Evolutionary conservation across 2,329 filamentous ascomycete genomes (phyloP), one percentile per base, ranked within the genome.

Genomic region (Magnaporthales sp.): DNA sequence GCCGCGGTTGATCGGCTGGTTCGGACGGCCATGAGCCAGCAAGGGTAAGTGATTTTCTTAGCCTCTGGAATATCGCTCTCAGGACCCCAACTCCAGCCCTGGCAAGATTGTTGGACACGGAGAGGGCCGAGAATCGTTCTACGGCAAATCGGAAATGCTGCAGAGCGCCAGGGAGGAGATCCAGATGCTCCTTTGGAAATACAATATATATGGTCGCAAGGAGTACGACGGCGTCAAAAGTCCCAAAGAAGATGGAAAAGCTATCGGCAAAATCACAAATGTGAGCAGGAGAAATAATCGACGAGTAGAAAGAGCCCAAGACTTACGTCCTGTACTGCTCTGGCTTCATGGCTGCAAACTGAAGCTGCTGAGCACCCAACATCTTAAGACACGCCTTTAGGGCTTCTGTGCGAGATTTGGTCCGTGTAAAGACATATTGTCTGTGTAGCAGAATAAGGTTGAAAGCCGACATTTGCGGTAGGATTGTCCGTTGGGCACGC

Each of bases 191-290:
- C 26, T 77, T 78, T 1, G 86, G 86, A 68, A 87, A 87, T 9
- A 89, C 73, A 38, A 89, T 87, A 72, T 84, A 87, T 32, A 88
- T 83, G 22, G 84, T 83, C 0, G 86, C 83, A 66, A 88, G 79
- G 66, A 89, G 78, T 19, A 89, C 84, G 24, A 88, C 82, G 15
- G 86, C 86, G 70, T 89, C 86, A 68, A 89, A 89, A 7, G 84
- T 88, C 65, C 84, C 85, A 65, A 87, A 87, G 72, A 88, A 88
- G 3, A 89, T 77, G 19, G 81, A 79, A 70, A 85, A 85, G 27
- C 78, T 81, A 60, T 27, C 13, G 30, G 3, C 30, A 13, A n/a
- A 2, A 26, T 58, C 22, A 61, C 10, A 46, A 13, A 63, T 51
- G 46, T 27, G 29, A 11, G n/a, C 5, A 15, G 10, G 19, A 24